Evolutionary conservation across 2,329 filamentous ascomycete genomes (phyloP), one percentile per base, ranked within the genome.

Genomic region (Colletotrichum limetticola): DNA sequence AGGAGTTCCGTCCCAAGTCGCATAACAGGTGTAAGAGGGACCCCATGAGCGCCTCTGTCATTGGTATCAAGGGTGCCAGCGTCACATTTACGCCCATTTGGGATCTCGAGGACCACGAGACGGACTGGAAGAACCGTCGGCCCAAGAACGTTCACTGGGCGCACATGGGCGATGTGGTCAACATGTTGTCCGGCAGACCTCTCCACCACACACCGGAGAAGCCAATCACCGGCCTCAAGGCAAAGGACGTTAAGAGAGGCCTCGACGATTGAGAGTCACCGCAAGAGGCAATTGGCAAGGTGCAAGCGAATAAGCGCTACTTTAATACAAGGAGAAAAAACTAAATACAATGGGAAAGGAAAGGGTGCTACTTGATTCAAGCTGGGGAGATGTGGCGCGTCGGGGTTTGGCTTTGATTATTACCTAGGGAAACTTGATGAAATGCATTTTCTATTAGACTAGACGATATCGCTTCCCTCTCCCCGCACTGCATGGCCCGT

Each of bases 101-200:
- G 78, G 89, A 90, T 56, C 88, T 98, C 9, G 97, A 98, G 85
- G 90, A 91, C 76, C 90, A 91, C 28, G 94, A 95, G 79, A 98
- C 97, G 4, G 96, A 99, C 85, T 99, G 97, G 97, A 90, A 91
- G 76, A 95, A 97, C 82, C 89, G 97, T 63, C 88, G 97, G 63
- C 96, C 97, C 59, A 94, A 91, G 84, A 85, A 91, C 67, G 94
- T 97, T 77, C 95, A 95, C 86, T 99, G 97, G 97, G 86, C 94
- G 78, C 88, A 87, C 62, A 86, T 98, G 82, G 94, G 95, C 83
- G 88, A 92, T 62, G 91, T 95, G 32, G 95, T 98, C 3, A 94
- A 99, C 81, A 92, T 95, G 42, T 85, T 99, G 37, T 94, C 93
- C 63, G 96, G 95, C 3, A 88, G 95, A 72, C 90, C 92, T 2